Percentiles rank a stretch among this genome's conserved stretches.
phyloP scores from a whole-genome alignment of 2,329 filamentous ascomycete species.

The Xylogone sp. region DNA sequence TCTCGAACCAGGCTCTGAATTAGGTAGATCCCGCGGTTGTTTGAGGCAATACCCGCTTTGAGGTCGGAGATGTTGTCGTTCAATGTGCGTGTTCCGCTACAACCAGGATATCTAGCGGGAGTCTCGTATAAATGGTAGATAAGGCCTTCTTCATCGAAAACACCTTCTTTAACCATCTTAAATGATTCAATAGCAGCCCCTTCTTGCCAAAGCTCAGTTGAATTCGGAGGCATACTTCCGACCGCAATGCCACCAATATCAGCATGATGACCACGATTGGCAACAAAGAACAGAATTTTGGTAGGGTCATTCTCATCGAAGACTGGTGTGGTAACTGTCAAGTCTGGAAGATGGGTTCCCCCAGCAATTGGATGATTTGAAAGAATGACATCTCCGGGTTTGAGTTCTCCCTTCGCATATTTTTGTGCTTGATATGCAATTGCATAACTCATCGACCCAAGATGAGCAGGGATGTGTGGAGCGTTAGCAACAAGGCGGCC shows the following conservation, averaged over 20 bases:
- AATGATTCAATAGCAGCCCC: conserved; percentile 58
- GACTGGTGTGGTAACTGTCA: conserved; percentile 75
- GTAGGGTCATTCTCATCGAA: conserved; percentile 69
- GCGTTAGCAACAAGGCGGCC: conserved; percentile 74
- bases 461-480: conserved; percentile 60
- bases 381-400: conserved; percentile 74
- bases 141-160: conserved; percentile 72
- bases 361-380: conserved; percentile 72
- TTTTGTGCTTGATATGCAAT: conserved; percentile 71
- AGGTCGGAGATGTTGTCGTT: conserved; percentile 80
- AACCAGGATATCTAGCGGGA: conserved; percentile 68
- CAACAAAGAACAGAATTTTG: conserved; percentile 79
- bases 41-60: conserved; percentile 78
- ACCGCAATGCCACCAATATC: conserved; percentile 80
- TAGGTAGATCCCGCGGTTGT: conserved; percentile 74
- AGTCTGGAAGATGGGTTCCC: conserved; percentile 79
- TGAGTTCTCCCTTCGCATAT: conserved; percentile 75
- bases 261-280: conserved; percentile 71
- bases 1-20: conserved; percentile 70
- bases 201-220: conserved; percentile 59
- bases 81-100: conserved; percentile 70
- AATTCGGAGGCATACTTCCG: conserved; percentile 76
- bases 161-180: conserved; percentile 68
- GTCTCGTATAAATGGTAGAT: conserved; percentile 65
- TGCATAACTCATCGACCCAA: conserved; percentile 15